Conservation (phyloP, 2,329 filamentous ascomycete genomes). For the Neocatenulostroma microsporum region DNA sequence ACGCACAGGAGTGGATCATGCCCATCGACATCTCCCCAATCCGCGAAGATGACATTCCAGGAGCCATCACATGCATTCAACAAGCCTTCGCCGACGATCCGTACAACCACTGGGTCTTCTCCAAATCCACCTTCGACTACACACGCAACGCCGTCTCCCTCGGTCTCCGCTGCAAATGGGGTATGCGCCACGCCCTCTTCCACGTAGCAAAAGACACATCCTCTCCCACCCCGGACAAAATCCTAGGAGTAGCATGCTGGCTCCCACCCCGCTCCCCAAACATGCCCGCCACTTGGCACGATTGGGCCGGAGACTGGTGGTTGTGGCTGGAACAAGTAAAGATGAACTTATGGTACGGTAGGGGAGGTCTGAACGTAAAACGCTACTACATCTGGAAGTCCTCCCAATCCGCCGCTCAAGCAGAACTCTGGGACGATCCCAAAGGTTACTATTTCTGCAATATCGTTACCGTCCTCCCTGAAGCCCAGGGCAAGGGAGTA, state of each 20-base stretch:
- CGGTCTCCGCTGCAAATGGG: constrained; percentile 59
- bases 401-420: constrained; percentile 55
- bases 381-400: constrained; percentile 69
- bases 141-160: constrained; percentile 56
- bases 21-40: constrained; percentile 50
- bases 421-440: constrained; percentile 55
- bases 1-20: too few relatives aligned
- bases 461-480: constrained; percentile 61
- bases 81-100: constrained; percentile 59
- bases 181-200: constrained; percentile 61
- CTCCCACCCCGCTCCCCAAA: constrained; percentile 46
- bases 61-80: constrained; percentile 58
- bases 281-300: constrained; percentile 50
- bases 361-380: constrained; percentile 59
- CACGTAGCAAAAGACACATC: constrained; percentile 57
- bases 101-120: constrained; percentile 55
- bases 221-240: constrained; percentile 35
- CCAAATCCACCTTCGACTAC: constrained; percentile 42
- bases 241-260: constrained; percentile 69
- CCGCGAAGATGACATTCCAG: constrained; percentile 53
- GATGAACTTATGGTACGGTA: constrained; percentile 61
- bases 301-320: constrained; percentile 53
- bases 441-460: constrained; percentile 70
- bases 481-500: constrained; percentile 58
- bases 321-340: constrained; percentile 58